A percentile compares a stretch with the other conserved stretches of the same genome.
Evolutionary conservation across 306 rosid species (phyloP).

Genomic region (Vigna radiata): DNA sequence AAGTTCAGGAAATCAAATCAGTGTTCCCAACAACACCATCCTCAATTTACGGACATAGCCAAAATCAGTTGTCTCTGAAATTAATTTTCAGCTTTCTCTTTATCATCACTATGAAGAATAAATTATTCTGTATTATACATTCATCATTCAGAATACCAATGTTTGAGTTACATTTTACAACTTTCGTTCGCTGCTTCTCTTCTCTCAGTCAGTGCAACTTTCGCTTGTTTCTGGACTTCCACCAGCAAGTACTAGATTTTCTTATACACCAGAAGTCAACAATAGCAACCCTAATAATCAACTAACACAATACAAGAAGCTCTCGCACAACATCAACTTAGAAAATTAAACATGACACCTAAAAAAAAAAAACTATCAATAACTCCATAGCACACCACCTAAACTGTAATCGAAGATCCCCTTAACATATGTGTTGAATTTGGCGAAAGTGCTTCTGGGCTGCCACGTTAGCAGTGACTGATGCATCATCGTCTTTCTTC

Average conservation of each 20-base stretch:
- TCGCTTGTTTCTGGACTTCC: not conserved
- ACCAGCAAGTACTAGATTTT: too few species aligned
- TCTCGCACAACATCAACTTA: not conserved
- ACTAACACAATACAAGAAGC: not conserved
- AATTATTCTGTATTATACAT: not conserved
- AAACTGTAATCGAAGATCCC: not conserved
- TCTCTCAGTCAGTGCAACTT: not conserved
- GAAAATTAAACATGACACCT: not conserved
- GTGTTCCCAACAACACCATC: conserved; percentile 3
- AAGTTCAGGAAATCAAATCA: not conserved
- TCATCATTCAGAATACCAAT: not conserved
- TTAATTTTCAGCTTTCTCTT: not conserved
- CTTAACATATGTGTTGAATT: conserved; percentile 46
- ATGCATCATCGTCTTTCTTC: conserved; percentile 42
- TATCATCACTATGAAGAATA: not conserved
- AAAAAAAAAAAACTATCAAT: not conserved
- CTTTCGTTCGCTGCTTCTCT: not conserved
- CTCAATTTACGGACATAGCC: not conserved
- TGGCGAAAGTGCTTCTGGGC: conserved; percentile 55
- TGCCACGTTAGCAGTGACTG: conserved; percentile 42
- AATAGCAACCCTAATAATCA: conserved; percentile 2
- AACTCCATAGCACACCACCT: not conserved
- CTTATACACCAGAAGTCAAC: not conserved
- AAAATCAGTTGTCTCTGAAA: too few species aligned
- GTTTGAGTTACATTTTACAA: not conserved